These are phyloP conservation scores for Tolypocladium cylindrosporum DNA, from an alignment of 2,329 filamentous ascomycete species.

Conservation along the genomic window DNA sequence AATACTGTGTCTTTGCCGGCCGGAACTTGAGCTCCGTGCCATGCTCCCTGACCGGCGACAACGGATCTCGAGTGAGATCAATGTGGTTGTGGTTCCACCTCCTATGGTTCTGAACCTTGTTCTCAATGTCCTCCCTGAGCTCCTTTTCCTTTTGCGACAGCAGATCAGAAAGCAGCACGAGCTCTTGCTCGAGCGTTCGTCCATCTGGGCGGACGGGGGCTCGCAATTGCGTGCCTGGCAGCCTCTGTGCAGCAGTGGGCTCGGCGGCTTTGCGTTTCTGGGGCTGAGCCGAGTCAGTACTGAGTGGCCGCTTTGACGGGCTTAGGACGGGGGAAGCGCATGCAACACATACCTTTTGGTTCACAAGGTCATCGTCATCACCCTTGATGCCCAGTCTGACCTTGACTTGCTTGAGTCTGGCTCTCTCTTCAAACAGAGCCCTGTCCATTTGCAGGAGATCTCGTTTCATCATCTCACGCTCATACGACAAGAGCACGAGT, in stretches of 20 bases:
- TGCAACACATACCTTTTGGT: slow-evolving; percentile 64
- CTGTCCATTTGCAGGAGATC: slow-evolving; percentile 68
- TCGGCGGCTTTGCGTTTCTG: slow-evolving; percentile 62
- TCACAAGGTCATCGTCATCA: slow-evolving; percentile 89
- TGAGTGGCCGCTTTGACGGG: slow-evolving; percentile 5
- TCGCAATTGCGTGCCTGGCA: slow-evolving; percentile 55
- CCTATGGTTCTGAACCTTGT: slow-evolving; percentile 77
- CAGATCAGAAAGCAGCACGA: slow-evolving; percentile 66
- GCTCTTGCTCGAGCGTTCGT: slow-evolving; percentile 65
- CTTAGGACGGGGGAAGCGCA: not conserved
- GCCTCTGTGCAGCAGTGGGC: slow-evolving; percentile 48
- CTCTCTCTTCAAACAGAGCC: slow-evolving; percentile 72
- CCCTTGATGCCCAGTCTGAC: slow-evolving; percentile 79
- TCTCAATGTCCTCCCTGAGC: slow-evolving; percentile 72
- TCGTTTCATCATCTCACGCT: slow-evolving; percentile 70
- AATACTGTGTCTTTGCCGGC: slow-evolving; percentile 60
- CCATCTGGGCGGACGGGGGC: slow-evolving; percentile 61
- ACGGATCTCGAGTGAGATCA: slow-evolving; percentile 75
- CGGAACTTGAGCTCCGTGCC: slow-evolving; percentile 55
- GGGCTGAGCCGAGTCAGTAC: slow-evolving; percentile 40
- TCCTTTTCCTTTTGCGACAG: slow-evolving; percentile 73
- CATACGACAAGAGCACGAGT: slow-evolving; percentile 65
- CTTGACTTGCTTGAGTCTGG: slow-evolving; percentile 79
- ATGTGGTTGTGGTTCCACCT: slow-evolving; percentile 87
- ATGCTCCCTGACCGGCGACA: slow-evolving; percentile 66